Base-by-base conservation (phyloP, 345 rosid genomes). In the Lagerstroemia speciosa region DNA sequence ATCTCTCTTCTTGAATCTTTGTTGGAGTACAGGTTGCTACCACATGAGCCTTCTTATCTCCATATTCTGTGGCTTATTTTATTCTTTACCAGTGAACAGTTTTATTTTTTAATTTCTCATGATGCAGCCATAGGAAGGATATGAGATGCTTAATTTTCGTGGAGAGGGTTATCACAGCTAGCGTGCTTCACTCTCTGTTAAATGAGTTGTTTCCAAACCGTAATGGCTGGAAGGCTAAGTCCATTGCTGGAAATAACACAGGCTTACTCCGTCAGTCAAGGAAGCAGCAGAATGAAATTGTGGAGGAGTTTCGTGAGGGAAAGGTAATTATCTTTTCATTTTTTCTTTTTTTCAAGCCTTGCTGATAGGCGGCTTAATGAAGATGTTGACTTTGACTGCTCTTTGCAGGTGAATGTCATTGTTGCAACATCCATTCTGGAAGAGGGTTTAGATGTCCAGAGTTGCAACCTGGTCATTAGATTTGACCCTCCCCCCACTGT, bases 381-480 rank as follows among this genome's bases (percentile, higher is more conserved):
- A 26, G 24, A 12, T 31, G 24, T 31, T 41, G 33, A 16, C 60
- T 17, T 31, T 41, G 33, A 16, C 60, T 17, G 34, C 63, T 58
- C 11, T 27, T 16, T 50, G 36, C 74, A 94, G 97, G 96, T 94
- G 34, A 91, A 94, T 73, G 71, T 94, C 70, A 84, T 94, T 69
- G 85, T 89, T 69, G 86, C 99, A 26, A 91, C 99, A n/a, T 91
- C 99, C 48, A 89, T 94, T 71, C 89, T 94, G 52, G 99, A 94
- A 78, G 99, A 91, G 72, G 99, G 99, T 63, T 78, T 94, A 67
- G 99, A 94, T 78, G 89, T 94, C 61, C 99, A 86, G 73, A 82
- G 85, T 71, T 94, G 99, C 84, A 91, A 94, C 76, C 69, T 88
- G 70, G 95, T 94, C 62, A 73, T 94, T 50, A 85, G 88, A 81